These are phyloP conservation scores for Aspergillus sp. DNA, from an alignment of 2,329 filamentous ascomycete genomes.

Conservation along the genomic window DNA sequence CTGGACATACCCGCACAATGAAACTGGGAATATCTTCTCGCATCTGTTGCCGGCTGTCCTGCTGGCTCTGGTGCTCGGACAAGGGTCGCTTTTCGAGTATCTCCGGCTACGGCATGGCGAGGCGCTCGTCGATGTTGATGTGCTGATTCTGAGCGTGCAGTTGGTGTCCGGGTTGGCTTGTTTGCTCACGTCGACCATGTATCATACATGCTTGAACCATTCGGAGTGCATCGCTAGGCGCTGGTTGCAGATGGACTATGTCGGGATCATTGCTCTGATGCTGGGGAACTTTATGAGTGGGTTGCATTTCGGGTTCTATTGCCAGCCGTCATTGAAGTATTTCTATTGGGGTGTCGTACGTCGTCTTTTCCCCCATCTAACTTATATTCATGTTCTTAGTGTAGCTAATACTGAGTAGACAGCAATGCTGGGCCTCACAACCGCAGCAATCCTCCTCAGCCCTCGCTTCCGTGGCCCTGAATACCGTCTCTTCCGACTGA, in stretches of 20 bases:
- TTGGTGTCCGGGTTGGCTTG: slow-evolving; percentile 25
- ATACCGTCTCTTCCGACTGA: slow-evolving; percentile 21
- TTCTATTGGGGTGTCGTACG: slow-evolving; percentile 31
- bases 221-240: slow-evolving; percentile 16
- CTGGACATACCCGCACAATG: slow-evolving; percentile 38
- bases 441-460: slow-evolving; percentile 26
- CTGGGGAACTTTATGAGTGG: slow-evolving; percentile 29
- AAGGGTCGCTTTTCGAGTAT: slow-evolving; percentile 5
- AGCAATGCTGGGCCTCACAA: slow-evolving; percentile 18
- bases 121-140: slow-evolving; percentile 6
- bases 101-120: slow-evolving; percentile 1
- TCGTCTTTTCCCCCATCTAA: neutral
- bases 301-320: slow-evolving; percentile 30
- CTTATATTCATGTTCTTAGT: neutral
- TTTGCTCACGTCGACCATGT: slow-evolving; percentile 22
- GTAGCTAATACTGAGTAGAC: slow-evolving; percentile 16
- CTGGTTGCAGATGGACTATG: slow-evolving; percentile 24
- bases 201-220: slow-evolving; percentile 29
- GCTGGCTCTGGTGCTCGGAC: slow-evolving; percentile 2
- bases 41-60: slow-evolving; percentile 39
- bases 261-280: slow-evolving; percentile 26
- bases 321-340: slow-evolving; percentile 18
- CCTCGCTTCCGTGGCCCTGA: slow-evolving; percentile 23
- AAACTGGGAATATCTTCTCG: slow-evolving; percentile 39
- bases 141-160: slow-evolving; percentile 11